Percentiles rank a stretch among this genome's conserved stretches.
phyloP scores from a whole-genome alignment of 106 monocot genomes.

The Dendrobium huoshanense region DNA sequence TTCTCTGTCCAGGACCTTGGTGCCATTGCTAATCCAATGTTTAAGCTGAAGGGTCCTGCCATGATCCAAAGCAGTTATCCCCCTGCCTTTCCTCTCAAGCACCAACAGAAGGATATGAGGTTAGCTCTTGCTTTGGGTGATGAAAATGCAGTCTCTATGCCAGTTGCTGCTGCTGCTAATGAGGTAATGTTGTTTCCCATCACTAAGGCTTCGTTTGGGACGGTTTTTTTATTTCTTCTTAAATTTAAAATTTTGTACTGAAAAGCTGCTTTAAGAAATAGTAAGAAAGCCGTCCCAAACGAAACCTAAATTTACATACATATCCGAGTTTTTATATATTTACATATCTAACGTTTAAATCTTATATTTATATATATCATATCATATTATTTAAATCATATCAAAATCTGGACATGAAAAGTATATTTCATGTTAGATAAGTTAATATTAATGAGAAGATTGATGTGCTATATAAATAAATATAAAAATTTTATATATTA shows the following conservation, averaged over 20 bases:
- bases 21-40: conserved; percentile 91
- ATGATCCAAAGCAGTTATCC: conserved; percentile 74
- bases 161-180: conserved; percentile 89
- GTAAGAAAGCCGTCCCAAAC: too few relatives aligned
- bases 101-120: conserved; percentile 99
- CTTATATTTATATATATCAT: not conserved
- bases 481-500: too few relatives aligned
- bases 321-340: too few relatives aligned
- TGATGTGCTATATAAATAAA: too few relatives aligned
- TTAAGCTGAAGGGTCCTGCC: conserved; percentile 76
- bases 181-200: conserved; percentile 42
- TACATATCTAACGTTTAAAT: too few relatives aligned
- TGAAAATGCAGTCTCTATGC: conserved; percentile 84
- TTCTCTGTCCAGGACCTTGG: conserved; percentile 59
- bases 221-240: too few relatives aligned
- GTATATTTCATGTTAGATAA: too few relatives aligned
- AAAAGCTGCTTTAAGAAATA: too few relatives aligned
- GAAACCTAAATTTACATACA: too few relatives aligned
- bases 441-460: too few relatives aligned
- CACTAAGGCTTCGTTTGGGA: not conserved
- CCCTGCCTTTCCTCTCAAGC: conserved; percentile 90
- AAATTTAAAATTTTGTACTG: too few relatives aligned
- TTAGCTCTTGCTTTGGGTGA: conserved; percentile 88
- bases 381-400: not conserved
- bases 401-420: too few relatives aligned